Evolutionary conservation across 2,329 filamentous ascomycete genomes (phyloP).

Genomic region (Aureobasidium subglaciale): DNA sequence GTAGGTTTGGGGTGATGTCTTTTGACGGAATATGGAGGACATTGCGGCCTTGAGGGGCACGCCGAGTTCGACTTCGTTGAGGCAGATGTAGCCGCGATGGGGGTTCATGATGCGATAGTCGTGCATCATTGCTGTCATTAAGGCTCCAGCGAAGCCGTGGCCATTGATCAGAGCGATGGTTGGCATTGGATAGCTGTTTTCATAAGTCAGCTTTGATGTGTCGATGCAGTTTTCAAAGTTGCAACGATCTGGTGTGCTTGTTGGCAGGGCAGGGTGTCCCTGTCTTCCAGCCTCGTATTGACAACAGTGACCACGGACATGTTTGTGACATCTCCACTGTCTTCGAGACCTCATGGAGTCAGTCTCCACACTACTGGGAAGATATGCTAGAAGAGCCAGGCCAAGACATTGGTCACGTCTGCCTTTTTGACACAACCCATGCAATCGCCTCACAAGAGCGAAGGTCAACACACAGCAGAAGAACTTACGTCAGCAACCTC

Average conservation of each 20-base stretch:
- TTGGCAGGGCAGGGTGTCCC: too few species aligned
- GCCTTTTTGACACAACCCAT: too few species aligned
- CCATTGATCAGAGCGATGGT: constrained; percentile 70
- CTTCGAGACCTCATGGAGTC: too few species aligned
- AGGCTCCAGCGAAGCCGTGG: constrained; percentile 73
- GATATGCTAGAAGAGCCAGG: too few species aligned
- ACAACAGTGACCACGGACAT: too few species aligned
- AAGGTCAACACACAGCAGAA: not conserved
- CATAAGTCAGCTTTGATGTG: too few species aligned
- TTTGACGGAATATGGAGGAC: constrained; percentile 66
- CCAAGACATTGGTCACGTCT: too few species aligned
- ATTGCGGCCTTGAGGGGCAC: constrained; percentile 68
- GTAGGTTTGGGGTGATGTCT: constrained; percentile 51
- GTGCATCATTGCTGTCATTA: constrained; percentile 75
- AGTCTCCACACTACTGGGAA: too few species aligned
- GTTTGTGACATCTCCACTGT: too few species aligned
- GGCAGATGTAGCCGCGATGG: constrained; percentile 62
- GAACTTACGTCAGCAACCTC: constrained; percentile 51
- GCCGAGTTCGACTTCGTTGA: constrained; percentile 78
- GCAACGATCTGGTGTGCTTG: too few species aligned
- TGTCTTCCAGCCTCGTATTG: too few species aligned
- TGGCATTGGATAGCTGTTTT: constrained; percentile 63
- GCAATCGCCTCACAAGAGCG: not conserved
- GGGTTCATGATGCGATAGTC: constrained; percentile 76
- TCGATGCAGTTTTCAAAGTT: too few species aligned